A percentile compares a stretch with the other conserved stretches of the same genome.
These are phyloP conservation scores for Leccinum ochraceum DNA, from an alignment of 768 basidiomycete genomes.

Conservation along the genomic window DNA sequence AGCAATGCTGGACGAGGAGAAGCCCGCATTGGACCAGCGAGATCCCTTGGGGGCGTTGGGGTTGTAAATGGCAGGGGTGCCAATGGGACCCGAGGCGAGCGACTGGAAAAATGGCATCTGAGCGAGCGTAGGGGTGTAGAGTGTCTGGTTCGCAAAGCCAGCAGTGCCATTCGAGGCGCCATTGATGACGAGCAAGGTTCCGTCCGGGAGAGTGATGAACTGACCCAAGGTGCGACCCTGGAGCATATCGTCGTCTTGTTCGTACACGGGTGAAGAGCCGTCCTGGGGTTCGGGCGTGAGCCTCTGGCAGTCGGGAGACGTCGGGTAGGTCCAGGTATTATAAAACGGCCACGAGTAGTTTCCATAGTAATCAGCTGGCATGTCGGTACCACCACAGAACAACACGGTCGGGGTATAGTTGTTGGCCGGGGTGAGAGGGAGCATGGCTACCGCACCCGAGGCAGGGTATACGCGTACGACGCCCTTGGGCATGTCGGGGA, in stretches of 20 bases:
- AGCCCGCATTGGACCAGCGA: conserved; percentile 71
- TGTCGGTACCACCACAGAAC: conserved; percentile 89
- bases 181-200: conserved; percentile 77
- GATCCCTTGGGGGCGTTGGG: conserved; percentile 68
- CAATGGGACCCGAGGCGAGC: conserved; percentile 77
- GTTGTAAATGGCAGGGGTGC: conserved; percentile 82
- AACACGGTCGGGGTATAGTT: conserved; percentile 83
- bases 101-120: conserved; percentile 73
- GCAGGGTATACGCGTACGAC: conserved; percentile 88
- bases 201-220: conserved; percentile 81
- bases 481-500: conserved; percentile 71
- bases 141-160: conserved; percentile 69
- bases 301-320: conserved; percentile 73
- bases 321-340: conserved; percentile 72
- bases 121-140: conserved; percentile 39
- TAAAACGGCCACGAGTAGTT: conserved; percentile 72
- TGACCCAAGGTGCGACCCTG: conserved; percentile 88
- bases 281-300: conserved; percentile 84
- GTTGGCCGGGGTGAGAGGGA: conserved; percentile 88
- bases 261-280: conserved; percentile 59
- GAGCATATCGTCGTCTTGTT: conserved; percentile 74
- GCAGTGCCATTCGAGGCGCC: conserved; percentile 87
- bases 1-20: conserved; percentile 63
- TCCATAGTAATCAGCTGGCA: conserved; percentile 72
- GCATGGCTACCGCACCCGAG: conserved; percentile 85